These are phyloP conservation scores for Phytophthora hybrid DNA, from an alignment of 352 stramenopile genomes.

Conservation along the genomic window DNA sequence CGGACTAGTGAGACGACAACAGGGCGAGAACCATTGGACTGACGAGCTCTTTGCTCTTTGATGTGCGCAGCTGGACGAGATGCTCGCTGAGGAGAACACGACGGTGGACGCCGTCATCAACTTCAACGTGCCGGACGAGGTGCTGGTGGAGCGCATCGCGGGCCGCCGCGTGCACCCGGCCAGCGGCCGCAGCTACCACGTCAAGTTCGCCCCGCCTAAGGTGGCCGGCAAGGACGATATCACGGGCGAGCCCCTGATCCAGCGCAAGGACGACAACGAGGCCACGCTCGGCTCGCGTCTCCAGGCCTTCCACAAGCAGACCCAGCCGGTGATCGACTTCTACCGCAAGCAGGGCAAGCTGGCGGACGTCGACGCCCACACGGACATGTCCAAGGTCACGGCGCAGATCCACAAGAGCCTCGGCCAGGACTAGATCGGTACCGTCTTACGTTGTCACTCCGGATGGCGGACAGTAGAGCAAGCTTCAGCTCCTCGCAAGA, in stretches of 20 bases:
- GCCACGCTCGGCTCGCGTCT: slow-evolving; percentile 93
- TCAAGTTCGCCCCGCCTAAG: slow-evolving; percentile 98
- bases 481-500: background rate
- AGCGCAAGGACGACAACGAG: slow-evolving; percentile 98
- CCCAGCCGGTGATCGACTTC: slow-evolving; percentile 95
- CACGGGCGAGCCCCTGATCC: slow-evolving; percentile 97
- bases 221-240: slow-evolving; percentile 90
- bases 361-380: slow-evolving; percentile 92
- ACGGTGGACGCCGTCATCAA: slow-evolving; percentile 94
- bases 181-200: slow-evolving; percentile 97
- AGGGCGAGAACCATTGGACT: background rate
- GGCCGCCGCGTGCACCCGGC: slow-evolving; percentile 96
- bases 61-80: slow-evolving; percentile 92
- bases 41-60: slow-evolving; percentile 1
- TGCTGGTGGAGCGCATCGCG: slow-evolving; percentile 97
- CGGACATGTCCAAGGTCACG: slow-evolving; percentile 85
- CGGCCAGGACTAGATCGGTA: slow-evolving; percentile 66
- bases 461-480: slow-evolving; percentile 27
- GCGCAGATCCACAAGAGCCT: slow-evolving; percentile 84
- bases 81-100: slow-evolving; percentile 92
- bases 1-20: background rate
- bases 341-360: slow-evolving; percentile 90
- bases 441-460: slow-evolving; percentile 15
- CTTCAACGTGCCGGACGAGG: slow-evolving; percentile 96
- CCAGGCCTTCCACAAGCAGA: slow-evolving; percentile 97